Percentiles rank a stretch among this genome's conserved stretches.
phyloP scores from a whole-genome alignment of 805 yeast genomes.

The Spathaspora sp. region DNA sequence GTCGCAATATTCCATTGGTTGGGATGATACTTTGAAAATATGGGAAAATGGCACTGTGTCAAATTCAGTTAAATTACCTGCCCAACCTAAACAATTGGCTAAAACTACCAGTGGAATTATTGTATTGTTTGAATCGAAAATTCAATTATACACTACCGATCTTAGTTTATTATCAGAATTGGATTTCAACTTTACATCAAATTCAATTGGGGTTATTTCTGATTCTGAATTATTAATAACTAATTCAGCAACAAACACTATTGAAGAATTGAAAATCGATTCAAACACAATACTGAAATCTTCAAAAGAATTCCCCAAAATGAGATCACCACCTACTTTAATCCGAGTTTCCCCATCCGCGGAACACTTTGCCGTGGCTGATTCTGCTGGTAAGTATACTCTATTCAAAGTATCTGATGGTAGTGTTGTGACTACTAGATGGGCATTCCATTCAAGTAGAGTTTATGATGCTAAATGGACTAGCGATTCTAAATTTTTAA shows the following conservation, averaged over 20 bases:
- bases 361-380: constrained; percentile 76
- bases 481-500: constrained; percentile 64
- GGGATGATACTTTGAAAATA: constrained; percentile 77
- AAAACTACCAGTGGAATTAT: constrained; percentile 25
- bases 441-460: constrained; percentile 92
- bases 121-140: constrained; percentile 28
- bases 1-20: constrained; percentile 56
- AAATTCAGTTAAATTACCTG: constrained; percentile 13
- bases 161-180: constrained; percentile 12
- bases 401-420: constrained; percentile 56
- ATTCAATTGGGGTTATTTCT: constrained; percentile 20
- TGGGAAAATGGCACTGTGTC: constrained; percentile 21
- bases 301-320: constrained; percentile 45
- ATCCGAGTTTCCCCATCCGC: constrained; percentile 71
- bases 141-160: constrained; percentile 19
- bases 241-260: constrained; percentile 24
- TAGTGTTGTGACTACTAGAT: constrained; percentile 71
- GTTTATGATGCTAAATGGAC: constrained; percentile 81
- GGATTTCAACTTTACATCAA: constrained; percentile 20
- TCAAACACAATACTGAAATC: constrained; percentile 31
- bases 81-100: constrained; percentile 35
- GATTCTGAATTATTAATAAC: constrained; percentile 24
- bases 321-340: constrained; percentile 61
- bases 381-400: constrained; percentile 79
- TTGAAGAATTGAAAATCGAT: constrained; percentile 22